phyloP scores from a whole-genome alignment of 306 rosid species.

The Rosa persica region DNA sequence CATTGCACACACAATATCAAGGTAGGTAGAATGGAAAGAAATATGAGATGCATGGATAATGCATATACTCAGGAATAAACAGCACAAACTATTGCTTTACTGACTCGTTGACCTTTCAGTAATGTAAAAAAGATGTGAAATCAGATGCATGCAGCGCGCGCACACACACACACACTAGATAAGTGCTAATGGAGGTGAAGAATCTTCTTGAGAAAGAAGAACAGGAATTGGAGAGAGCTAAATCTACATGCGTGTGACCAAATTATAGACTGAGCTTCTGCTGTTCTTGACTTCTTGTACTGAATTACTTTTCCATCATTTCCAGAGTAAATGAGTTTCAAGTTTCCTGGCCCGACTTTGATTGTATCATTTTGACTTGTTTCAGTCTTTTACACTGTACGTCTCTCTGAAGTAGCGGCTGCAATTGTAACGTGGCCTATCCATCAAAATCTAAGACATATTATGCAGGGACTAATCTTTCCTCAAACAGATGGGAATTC shows the following conservation, averaged over 20 bases:
- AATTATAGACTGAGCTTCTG: constrained; percentile 29
- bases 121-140: not conserved
- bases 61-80: not conserved
- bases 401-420: constrained; percentile 29
- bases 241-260: not conserved
- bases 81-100: constrained; percentile 15
- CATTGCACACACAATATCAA: not conserved
- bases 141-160: no score
- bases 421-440: not conserved
- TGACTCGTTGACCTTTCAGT: constrained; percentile 24
- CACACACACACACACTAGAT: no score
- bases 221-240: not conserved
- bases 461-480: not conserved
- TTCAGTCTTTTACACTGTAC: constrained; percentile 12
- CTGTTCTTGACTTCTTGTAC: no score
- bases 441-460: not conserved
- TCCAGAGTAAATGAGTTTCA: constrained; percentile 36
- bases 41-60: not conserved
- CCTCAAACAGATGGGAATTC: not conserved
- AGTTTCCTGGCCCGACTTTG: constrained; percentile 38
- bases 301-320: constrained; percentile 26
- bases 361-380: constrained; percentile 19
- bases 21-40: not conserved
- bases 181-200: no score
- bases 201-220: no score